A percentile compares a stretch with the other conserved stretches of the same genome.
phyloP scores from a whole-genome alignment of 371 early-diverging fungal species.

The Gilbertella persicaria region DNA sequence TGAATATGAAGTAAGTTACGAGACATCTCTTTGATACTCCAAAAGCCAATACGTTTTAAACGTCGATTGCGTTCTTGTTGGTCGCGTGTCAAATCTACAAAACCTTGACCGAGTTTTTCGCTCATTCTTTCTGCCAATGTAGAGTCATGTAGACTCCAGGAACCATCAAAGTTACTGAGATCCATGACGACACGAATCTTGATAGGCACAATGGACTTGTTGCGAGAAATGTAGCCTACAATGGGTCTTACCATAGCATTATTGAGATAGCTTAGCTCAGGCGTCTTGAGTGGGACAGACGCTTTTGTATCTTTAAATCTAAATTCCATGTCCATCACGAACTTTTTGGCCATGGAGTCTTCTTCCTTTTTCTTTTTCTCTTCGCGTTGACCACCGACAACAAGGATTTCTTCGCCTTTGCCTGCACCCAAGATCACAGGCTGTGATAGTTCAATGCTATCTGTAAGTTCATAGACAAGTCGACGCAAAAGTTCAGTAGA shows the following conservation, averaged over 20 bases:
- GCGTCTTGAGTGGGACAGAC: constrained; percentile 77
- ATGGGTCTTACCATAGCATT: constrained; percentile 90
- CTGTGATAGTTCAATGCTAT: constrained; percentile 71
- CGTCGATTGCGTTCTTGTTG: constrained; percentile 83
- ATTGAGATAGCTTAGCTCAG: constrained; percentile 75
- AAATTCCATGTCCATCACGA: constrained; percentile 74
- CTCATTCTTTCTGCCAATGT: constrained; percentile 76
- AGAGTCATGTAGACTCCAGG: constrained; percentile 90
- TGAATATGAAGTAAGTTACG: constrained; percentile 70
- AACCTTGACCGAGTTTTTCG: constrained; percentile 81
- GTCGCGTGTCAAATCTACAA: constrained; percentile 76
- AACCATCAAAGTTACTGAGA: constrained; percentile 88
- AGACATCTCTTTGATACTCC: constrained; percentile 80
- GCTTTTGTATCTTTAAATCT: constrained; percentile 90
- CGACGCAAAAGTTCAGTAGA: constrained; percentile 61
- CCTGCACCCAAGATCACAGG: constrained; percentile 57
- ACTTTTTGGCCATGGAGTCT: constrained; percentile 22
- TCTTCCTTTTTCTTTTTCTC: constrained; percentile 11
- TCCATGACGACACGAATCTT: constrained; percentile 77
- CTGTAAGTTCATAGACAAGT: constrained; percentile 77
- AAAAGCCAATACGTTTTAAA: constrained; percentile 87
- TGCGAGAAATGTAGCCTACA: constrained; percentile 93
- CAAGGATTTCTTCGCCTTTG: constrained; percentile 41
- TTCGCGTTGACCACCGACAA: constrained; percentile 38
- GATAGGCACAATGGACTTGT: constrained; percentile 84